Evolutionary conservation across 2,329 filamentous ascomycete species (phyloP).

Genomic region (Pseudogymnoascus sp.): DNA sequence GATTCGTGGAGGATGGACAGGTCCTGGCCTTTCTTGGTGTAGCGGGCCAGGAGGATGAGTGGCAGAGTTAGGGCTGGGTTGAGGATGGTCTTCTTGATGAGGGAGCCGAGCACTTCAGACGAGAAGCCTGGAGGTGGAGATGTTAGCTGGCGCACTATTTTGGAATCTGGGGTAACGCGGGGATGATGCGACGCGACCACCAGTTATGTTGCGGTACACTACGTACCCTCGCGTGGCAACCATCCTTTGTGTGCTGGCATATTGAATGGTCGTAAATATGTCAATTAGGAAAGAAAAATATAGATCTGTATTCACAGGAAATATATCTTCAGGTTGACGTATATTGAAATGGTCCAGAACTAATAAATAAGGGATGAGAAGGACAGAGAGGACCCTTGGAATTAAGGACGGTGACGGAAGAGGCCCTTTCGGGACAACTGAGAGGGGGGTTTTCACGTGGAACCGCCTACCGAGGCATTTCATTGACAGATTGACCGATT

Average conservation of each 20-base stretch:
- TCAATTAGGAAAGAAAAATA: background rate
- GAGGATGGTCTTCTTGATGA: slow-evolving; percentile 52
- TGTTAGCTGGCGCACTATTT: background rate
- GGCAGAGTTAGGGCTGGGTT: slow-evolving; percentile 58
- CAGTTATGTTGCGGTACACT: background rate
- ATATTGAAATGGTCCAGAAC: background rate
- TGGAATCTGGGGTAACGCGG: background rate
- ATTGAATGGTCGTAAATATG: background rate
- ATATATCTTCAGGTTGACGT: background rate
- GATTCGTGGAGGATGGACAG: slow-evolving; percentile 44
- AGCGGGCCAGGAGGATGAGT: slow-evolving; percentile 52
- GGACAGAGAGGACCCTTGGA: background rate
- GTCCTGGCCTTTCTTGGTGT: slow-evolving; percentile 52
- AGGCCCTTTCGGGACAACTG: background rate
- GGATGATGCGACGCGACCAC: background rate
- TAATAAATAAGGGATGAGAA: background rate
- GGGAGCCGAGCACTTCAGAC: slow-evolving; percentile 47
- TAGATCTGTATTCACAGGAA: background rate
- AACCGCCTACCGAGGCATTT: slow-evolving; percentile 2
- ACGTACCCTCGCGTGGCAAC: background rate
- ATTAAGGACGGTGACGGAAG: background rate
- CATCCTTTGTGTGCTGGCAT: background rate
- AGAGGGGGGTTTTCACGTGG: background rate
- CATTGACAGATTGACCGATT: background rate
- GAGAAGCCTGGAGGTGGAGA: slow-evolving; percentile 38